Base-by-base conservation (phyloP, 164 flowering plant genomes). In the Aristolochia contorta region DNA sequence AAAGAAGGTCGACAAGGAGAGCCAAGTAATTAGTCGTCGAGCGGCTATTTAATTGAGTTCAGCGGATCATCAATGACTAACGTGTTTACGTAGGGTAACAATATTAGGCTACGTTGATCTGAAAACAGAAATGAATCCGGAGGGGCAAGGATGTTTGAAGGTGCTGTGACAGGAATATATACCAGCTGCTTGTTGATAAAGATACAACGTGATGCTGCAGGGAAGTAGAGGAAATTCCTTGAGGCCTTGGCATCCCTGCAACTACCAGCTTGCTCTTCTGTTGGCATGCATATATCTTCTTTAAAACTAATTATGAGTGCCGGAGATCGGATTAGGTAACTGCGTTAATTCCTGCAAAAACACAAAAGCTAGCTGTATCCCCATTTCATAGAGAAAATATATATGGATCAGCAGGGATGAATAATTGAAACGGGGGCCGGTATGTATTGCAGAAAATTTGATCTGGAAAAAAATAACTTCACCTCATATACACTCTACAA, bases 401-500 rank as follows among this genome's bases (percentile, higher is more conserved):
- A 32, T 32, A 14, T 16, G 45, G 21, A 18, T 7, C 15, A n/a
- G n/a, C n/a, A n/a, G n/a, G n/a, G n/a, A n/a, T n/a, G 49, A 12
- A 23, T 16, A 57, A 37, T 18, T 13, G 60, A 49, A 23, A 46
- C 32, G 24, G 47, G 16, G 20, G 47, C 49, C 20, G 18, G 33
- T 24, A 16, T 16, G 9, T 14, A 22, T 25, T 13, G 12, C 18
- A 4, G 30, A 5, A 5, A 16, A 53, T 23, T 10, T 21, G 12
- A 16, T 15, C 24, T 33, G 23, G 18, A 15, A 8, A 18, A 10
- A 19, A 24, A 37, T 9, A 37, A 47, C 56, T 23, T 64, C 56
- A 55, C 66, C 56, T 64, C 20, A 19, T 47, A 16, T n/a, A 47
- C 66, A 64, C 66, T 63, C 66, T 56, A 54, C 30, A 64, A 54